These are phyloP conservation scores for Cenococcum geophilum DNA, from an alignment of 495 filamentous ascomycete species.

Conservation along the genomic window DNA sequence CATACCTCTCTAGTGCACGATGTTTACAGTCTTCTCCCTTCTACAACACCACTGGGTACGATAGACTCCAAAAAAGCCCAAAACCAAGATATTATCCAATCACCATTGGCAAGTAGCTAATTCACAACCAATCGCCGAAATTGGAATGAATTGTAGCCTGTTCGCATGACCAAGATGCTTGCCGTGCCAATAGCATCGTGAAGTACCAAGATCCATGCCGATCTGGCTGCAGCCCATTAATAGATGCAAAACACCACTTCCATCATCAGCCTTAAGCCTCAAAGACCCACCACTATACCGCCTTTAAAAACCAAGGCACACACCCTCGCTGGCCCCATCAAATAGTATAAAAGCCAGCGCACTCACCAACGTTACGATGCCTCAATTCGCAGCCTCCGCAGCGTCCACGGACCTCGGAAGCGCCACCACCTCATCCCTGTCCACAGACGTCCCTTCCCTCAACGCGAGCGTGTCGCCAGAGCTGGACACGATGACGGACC, in stretches of 20 bases:
- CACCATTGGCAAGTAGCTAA: too few species aligned
- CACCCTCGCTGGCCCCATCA: neutral
- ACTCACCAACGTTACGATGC: neutral
- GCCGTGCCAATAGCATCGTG: neutral
- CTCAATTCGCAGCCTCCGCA: neutral
- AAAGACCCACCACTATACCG: neutral
- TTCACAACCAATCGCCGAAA: too few species aligned
- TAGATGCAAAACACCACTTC: neutral
- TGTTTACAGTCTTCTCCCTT: too few species aligned
- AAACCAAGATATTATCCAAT: too few species aligned
- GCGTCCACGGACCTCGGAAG: conserved; percentile 1
- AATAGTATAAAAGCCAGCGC: neutral
- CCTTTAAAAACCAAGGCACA: neutral
- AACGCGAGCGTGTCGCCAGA: too few species aligned
- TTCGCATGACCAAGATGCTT: neutral
- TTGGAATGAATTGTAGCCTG: neutral
- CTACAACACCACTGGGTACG: neutral
- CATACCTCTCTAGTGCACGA: too few species aligned
- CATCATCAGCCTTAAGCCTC: neutral
- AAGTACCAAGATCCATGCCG: neutral
- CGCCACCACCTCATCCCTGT: neutral
- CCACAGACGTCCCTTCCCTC: neutral
- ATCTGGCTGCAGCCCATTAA: neutral
- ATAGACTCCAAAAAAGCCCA: neutral
- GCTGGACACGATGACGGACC: conserved; percentile 30